Evolutionary conservation across 306 rosid species (phyloP), one percentile per base, ranked within the genome.

Genomic region (Mimosa bimucronata): DNA sequence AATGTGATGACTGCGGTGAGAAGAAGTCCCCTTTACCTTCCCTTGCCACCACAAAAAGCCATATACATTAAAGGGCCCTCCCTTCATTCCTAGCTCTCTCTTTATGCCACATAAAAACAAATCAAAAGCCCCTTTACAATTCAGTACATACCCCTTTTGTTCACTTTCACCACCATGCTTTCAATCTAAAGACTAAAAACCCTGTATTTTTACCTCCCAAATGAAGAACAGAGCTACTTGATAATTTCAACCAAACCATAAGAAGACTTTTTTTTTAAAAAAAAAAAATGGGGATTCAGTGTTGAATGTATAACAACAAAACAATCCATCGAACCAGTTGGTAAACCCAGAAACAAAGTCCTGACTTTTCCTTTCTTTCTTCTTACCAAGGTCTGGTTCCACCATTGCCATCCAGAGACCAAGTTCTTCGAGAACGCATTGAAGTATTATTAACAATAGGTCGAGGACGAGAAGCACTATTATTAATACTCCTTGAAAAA

Each of bases 341-440:
- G 21, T 42, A 29, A 45, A 68, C 77, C 77, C 74, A 74, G 41
- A 68, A 67, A 21, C 75, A 30, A 76, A 80, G 72, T 71, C 34
- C 25, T 38, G 9, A 45, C 34, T 71, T 67, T 44, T 18, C 52
- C 40, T 65, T 29, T 37, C 26, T 21, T 10, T 18, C 10, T 5
- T 38, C 44, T 77, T 72, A 92, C 94, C 92, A 90, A 1, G 81
- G 75, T 10, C 87, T 83, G 11, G 37, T 72, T 34, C 98, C 91
- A 30, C 86, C 80, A 75, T 90, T 86, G 34, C 84, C 93, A 1
- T 93, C 94, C 92, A 85, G 85, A 30, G 94, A 90, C 98, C 98
- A 93, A 46, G 91, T 91, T 64, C 98, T 88, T 9, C 90, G 89
- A 13, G 86, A 25, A 80, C 89, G 74, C 1, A 76, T 8, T 21